phyloP scores from a whole-genome alignment of 2,329 filamentous ascomycete species.

The Fusarium sp. region DNA sequence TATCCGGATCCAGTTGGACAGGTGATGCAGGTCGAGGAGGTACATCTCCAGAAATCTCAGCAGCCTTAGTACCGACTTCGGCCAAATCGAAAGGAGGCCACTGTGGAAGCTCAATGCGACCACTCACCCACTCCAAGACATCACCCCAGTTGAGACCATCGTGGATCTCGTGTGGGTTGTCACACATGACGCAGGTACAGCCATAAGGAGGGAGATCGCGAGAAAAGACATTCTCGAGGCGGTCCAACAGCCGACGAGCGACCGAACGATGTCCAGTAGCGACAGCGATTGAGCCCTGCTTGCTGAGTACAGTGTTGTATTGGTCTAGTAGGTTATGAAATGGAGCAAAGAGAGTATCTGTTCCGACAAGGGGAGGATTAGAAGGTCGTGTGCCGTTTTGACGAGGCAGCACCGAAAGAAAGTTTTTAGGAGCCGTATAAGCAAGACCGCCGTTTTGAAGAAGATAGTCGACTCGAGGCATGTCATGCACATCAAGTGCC shows the following conservation, averaged over 20 bases:
- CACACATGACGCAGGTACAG: conserved; percentile 89
- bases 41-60: conserved; percentile 69
- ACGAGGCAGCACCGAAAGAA: conserved; percentile 73
- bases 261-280: conserved; percentile 95
- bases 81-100: conserved; percentile 90
- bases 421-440: conserved; percentile 76
- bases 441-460: conserved; percentile 87
- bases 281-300: conserved; percentile 90
- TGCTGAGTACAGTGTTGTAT: conserved; percentile 82
- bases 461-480: conserved; percentile 90
- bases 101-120: conserved; percentile 82
- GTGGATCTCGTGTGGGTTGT: conserved; percentile 68
- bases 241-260: conserved; percentile 88
- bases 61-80: conserved; percentile 69
- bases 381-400: conserved; percentile 68
- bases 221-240: conserved; percentile 93
- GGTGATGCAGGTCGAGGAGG: conserved; percentile 69
- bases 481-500: conserved; percentile 74
- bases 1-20: conserved; percentile 87
- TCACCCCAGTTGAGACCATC: conserved; percentile 93
- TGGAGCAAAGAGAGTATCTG: conserved; percentile 81
- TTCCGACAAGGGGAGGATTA: conserved; percentile 73
- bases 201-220: conserved; percentile 87
- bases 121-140: conserved; percentile 91
- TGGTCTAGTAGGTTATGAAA: conserved; percentile 87